Evolutionary conservation across 805 yeast species (phyloP).

Genomic region (Starmerella roubikii): DNA sequence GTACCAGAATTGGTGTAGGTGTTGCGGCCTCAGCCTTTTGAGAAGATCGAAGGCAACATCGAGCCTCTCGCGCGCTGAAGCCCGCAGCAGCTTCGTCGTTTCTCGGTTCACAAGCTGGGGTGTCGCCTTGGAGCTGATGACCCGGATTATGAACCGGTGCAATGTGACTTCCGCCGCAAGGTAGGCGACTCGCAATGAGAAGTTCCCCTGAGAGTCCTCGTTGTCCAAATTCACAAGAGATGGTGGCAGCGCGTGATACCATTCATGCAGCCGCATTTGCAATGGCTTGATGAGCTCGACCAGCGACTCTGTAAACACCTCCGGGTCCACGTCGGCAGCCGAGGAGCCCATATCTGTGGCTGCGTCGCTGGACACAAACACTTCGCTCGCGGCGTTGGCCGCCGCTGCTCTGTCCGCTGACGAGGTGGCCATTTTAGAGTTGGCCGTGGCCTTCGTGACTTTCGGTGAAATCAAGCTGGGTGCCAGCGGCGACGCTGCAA

Average conservation of each 20-base stretch:
- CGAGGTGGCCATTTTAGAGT: not conserved
- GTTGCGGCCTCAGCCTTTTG: constrained; percentile 62
- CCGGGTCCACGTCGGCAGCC: not conserved
- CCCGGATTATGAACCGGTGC: constrained; percentile 41
- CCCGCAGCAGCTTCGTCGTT: constrained; percentile 53
- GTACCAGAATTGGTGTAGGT: constrained; percentile 83
- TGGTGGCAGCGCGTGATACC: constrained; percentile 27
- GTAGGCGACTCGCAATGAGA: constrained; percentile 69
- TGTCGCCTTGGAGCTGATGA: constrained; percentile 22
- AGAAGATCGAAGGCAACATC: constrained; percentile 73
- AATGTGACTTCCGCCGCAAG: constrained; percentile 80
- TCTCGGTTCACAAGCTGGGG: constrained; percentile 35
- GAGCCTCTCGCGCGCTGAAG: constrained; percentile 73
- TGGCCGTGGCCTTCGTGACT: not conserved
- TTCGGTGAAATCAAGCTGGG: not conserved
- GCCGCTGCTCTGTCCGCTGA: not conserved
- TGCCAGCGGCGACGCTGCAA: not conserved
- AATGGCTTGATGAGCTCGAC: constrained; percentile 54
- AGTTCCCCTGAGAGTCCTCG: constrained; percentile 37
- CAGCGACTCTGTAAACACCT: constrained; percentile 36
- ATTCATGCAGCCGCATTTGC: constrained; percentile 26
- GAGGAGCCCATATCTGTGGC: not conserved
- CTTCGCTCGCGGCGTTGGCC: not conserved
- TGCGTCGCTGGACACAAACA: not conserved
- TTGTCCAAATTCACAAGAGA: constrained; percentile 17